Conservation (phyloP, 2,329 filamentous ascomycete genomes). For the Xylaria multiplex region DNA sequence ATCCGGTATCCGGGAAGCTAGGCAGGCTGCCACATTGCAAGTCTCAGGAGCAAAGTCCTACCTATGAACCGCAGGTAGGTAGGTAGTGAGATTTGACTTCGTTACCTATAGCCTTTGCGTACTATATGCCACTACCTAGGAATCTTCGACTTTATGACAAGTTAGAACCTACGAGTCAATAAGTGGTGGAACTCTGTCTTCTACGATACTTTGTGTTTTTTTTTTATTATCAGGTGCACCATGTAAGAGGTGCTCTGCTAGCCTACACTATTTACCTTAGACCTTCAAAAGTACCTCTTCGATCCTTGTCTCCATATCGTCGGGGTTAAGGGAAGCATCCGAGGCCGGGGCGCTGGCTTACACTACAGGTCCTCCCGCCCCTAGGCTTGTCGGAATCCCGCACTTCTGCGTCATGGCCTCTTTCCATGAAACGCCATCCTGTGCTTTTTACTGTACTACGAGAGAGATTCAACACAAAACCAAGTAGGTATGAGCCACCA, state of each 20-base stretch:
- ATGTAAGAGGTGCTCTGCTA: too few relatives aligned
- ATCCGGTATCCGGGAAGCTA: slow-evolving; percentile 23
- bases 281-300: neutral
- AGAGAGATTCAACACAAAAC: slow-evolving; percentile 4
- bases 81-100: neutral
- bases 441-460: neutral
- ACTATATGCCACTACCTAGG: neutral
- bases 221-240: too few relatives aligned
- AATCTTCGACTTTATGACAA: too few relatives aligned
- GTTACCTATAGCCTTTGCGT: neutral
- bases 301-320: slow-evolving; percentile 15
- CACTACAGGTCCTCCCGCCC: slow-evolving; percentile 7
- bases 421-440: neutral
- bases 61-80: too few relatives aligned
- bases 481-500: neutral
- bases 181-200: too few relatives aligned
- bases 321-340: slow-evolving; percentile 29
- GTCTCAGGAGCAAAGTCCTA: slow-evolving; percentile 21
- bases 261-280: too few relatives aligned
- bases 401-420: slow-evolving; percentile 14
- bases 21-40: slow-evolving; percentile 25
- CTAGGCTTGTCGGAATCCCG: slow-evolving; percentile 8
- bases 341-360: slow-evolving; percentile 19
- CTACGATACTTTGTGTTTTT: too few relatives aligned
- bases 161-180: neutral